phyloP scores from a whole-genome alignment of 2,329 filamentous ascomycete species.

The Gaeumannomyces sp. region DNA sequence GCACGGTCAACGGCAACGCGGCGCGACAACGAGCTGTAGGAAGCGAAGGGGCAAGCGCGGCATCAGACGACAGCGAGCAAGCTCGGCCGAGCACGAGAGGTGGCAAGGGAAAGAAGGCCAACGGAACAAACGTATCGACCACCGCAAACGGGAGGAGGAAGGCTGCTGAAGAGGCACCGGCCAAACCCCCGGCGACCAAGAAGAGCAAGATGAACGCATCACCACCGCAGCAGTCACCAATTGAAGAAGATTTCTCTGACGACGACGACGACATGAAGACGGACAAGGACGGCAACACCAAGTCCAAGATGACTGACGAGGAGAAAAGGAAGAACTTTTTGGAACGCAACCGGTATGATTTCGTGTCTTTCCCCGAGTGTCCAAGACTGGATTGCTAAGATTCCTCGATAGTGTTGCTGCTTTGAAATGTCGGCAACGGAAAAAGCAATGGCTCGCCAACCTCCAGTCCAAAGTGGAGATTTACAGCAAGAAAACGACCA shows the following conservation, averaged over 20 bases:
- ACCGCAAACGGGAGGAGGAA: constrained; percentile 68
- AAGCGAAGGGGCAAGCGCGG: constrained; percentile 46
- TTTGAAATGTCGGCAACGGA: constrained; percentile 92
- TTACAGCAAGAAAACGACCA: constrained; percentile 89
- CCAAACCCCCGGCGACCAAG: constrained; percentile 61
- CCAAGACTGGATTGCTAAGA: constrained; percentile 18
- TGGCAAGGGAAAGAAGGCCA: constrained; percentile 61
- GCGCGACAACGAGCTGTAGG: background rate
- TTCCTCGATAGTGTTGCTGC: constrained; percentile 70
- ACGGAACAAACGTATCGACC: constrained; percentile 28
- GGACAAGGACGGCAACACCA: constrained; percentile 54
- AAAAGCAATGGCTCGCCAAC: constrained; percentile 98
- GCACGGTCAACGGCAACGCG: constrained; percentile 2
- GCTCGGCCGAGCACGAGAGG: constrained; percentile 57
- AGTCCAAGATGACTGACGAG: constrained; percentile 90
- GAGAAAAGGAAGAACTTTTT: constrained; percentile 98
- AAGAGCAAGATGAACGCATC: constrained; percentile 57
- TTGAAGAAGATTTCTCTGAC: constrained; percentile 19
- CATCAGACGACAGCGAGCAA: constrained; percentile 67
- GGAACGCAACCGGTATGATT: constrained; percentile 75
- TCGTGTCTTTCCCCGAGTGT: background rate
- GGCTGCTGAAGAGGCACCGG: constrained; percentile 54
- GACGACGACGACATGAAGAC: constrained; percentile 49
- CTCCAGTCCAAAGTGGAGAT: constrained; percentile 92
- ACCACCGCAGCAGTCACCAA: constrained; percentile 10